phyloP scores from a whole-genome alignment of 345 rosid genomes.

The Odontarrhena argentea region DNA sequence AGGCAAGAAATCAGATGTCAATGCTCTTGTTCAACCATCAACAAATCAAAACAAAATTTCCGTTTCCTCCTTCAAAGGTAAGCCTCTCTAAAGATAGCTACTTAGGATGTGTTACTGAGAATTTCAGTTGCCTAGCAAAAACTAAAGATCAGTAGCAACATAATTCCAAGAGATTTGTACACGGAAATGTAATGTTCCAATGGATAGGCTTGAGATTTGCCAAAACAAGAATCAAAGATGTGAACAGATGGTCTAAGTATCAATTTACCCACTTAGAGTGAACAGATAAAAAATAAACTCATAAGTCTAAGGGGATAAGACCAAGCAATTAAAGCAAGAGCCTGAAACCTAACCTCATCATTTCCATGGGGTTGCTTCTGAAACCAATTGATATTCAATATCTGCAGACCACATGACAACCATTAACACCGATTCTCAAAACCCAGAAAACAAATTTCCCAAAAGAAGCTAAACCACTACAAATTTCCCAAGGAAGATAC shows the following conservation, averaged over 20 bases:
- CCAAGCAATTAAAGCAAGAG: conserved; percentile 10
- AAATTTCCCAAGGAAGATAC: background rate
- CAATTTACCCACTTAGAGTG: background rate
- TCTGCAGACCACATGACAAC: conserved; percentile 45
- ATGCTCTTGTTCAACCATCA: background rate
- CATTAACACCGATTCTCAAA: conserved; percentile 16
- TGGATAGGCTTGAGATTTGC: background rate
- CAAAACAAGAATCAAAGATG: background rate
- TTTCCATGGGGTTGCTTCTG: conserved; percentile 91
- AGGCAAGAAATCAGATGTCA: background rate
- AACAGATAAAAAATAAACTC: conserved; percentile 7
- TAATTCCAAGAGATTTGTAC: background rate
- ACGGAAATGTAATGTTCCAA: background rate
- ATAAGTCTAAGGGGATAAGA: background rate
- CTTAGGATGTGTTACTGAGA: background rate
- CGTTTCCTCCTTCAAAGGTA: background rate
- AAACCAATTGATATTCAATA: conserved; percentile 88
- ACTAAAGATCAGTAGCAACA: background rate
- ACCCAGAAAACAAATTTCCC: background rate
- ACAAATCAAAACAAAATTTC: background rate
- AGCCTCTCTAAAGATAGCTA: background rate
- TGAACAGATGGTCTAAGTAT: background rate
- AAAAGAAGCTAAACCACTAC: background rate
- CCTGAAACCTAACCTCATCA: conserved; percentile 65
- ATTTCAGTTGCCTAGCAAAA: background rate